phyloP scores from a whole-genome alignment of 768 basidiomycete species.

The Mycena epipterygia region DNA sequence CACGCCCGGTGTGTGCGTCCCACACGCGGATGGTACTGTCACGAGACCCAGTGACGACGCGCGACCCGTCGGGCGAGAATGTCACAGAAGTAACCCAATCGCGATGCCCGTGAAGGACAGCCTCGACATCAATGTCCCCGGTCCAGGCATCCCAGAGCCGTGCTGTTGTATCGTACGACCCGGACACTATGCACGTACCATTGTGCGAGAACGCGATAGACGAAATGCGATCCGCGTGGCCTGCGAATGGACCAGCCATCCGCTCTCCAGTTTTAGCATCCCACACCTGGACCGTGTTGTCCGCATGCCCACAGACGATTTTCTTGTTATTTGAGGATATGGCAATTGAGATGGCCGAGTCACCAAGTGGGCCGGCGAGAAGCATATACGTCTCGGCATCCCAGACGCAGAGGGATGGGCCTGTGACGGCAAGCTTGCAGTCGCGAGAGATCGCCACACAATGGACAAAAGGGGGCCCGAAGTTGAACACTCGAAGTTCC shows the following conservation, averaged over 20 bases:
- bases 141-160: not conserved
- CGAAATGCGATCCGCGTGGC: too few species aligned
- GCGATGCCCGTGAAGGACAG: too few species aligned
- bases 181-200: too few species aligned
- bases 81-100: too few species aligned
- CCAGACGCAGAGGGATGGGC: not conserved
- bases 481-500: not conserved
- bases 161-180: not conserved
- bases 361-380: not conserved
- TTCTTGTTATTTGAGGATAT: not conserved
- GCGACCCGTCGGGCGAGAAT: too few species aligned
- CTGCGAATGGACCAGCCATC: too few species aligned
- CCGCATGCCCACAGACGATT: not conserved
- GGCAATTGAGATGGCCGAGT: not conserved
- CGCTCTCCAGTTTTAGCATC: too few species aligned
- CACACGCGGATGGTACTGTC: too few species aligned
- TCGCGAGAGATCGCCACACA: not conserved
- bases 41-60: too few species aligned
- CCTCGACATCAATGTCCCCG: not conserved
- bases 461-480: not conserved
- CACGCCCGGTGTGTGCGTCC: too few species aligned
- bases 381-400: not conserved
- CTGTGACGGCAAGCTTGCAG: not conserved
- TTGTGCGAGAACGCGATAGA: too few species aligned
- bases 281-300: too few species aligned